Evolutionary conservation across 2,329 filamentous ascomycete species (phyloP), one percentile per base, ranked within the genome.

Genomic region (Venturia pyrina): DNA sequence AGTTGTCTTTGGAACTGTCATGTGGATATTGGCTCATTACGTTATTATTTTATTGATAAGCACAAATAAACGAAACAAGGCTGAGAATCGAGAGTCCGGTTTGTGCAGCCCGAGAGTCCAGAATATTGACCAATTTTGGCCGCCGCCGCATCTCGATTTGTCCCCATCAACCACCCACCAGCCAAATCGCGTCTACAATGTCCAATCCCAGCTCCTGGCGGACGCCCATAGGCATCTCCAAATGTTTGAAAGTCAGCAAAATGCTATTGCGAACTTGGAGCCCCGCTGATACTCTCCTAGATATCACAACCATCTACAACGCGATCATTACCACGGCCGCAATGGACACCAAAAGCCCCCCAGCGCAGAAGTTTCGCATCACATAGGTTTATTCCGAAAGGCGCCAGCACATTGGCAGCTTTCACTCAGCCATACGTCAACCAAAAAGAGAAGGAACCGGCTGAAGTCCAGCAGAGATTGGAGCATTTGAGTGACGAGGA

Each of bases 141-240:
- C 50, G 50, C 37, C 41, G 11, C 15, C 10, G 15, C 53, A 59
- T n/a, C 15, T 37, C 32, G 15, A 37, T 19, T 37, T 7, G 8
- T 21, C 53, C n/a, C 28, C 53, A 34, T n/a, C 19, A 34, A 34
- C 53, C 32, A 34, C 32, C 19, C 28, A 37, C 4, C 53, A 59
- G 17, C 53, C 53, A 34, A 34, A 57, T 6, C 40, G 3, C 37
- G 28, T 62, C 60, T 43, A 19, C 13, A 32, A 81, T 81, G 79
- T 76, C 80, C 66, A 72, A 75, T 67, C 77, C 78, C 65, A 71
- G 76, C 69, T 79, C 76, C 74, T 71, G 76, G 68, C 74, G 78
- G 71, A 78, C 79, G 62, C 73, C 80, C 7, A 69, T 78, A 68
- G 75, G 75, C 69, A 72, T 77, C 21, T 73, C 73, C 34, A 81